Evolutionary conservation across 306 rosid genomes (phyloP), one percentile per base, ranked within the genome.

Genomic region (Comarum palustre): DNA sequence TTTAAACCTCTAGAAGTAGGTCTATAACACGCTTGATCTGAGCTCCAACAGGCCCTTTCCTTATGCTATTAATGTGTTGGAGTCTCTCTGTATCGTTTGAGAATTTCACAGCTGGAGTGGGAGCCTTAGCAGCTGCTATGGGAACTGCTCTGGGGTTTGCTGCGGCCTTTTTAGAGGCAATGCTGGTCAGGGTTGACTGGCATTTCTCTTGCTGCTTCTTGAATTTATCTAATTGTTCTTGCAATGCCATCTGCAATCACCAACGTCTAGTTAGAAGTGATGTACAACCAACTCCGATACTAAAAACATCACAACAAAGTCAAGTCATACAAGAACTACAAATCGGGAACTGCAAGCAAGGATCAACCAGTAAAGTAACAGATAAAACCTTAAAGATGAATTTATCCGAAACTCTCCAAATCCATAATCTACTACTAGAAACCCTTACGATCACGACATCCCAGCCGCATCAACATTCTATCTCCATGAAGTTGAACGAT

Each of bases 1-100:
- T 57, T 59, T 22, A 52, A 79, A 91, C 99, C 95, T 94, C 95
- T 1, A 80, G 75, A 52, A 94, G 87, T 57, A 89, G 87, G 87
- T 81, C 83, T 19, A 94, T 94, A 41, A 94, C 97, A 52, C 95
- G 91, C 85, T 88, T 94, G 82, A 94, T 91, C 82, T 94, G 99
- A 72, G 97, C 92, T 78, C 99, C 97, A 0, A 90, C 97, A 0
- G 96, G 92, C 45, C 87, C 79, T 58, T 88, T 94, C 47, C 96
- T 86, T 2, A 94, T 91, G 78, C 81, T 88, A 58, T 89, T 87
- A 10, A 91, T 91, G 31, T 91, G 95, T 69, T 94, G 99, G 72
- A 94, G 97, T 71, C 99, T 85, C 81, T 89, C 99, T 0, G 97
- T 94, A 64, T 94, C 99, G 65, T 84, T 94, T 0, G 99, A 94